Conservation (phyloP, 2,329 filamentous ascomycete genomes). For the Shiraia sp. region DNA sequence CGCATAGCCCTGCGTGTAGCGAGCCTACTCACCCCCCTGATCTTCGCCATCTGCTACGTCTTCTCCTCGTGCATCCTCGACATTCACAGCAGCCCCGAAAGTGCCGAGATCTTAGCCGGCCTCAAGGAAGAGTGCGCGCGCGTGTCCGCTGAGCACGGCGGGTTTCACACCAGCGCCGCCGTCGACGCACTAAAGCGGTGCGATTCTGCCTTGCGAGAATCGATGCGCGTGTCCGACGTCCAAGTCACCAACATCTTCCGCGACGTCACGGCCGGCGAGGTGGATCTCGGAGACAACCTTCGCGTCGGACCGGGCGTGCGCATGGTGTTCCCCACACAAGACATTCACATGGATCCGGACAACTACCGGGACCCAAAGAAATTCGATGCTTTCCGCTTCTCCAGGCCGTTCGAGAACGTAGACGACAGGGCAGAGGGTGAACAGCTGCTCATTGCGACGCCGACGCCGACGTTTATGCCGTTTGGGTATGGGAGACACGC, state of each 20-base stretch:
- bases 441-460: neutral
- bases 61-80: conserved; percentile 7
- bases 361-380: conserved; percentile 1
- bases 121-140: conserved; percentile 3
- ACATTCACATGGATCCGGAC: conserved; percentile 4
- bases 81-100: conserved; percentile 2
- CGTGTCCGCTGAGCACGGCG: conserved; percentile 1
- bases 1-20: conserved; percentile 3
- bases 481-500: conserved; percentile 12
- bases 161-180: conserved; percentile 1
- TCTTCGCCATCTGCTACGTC: conserved; percentile 4
- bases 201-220: conserved; percentile 8
- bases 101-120: conserved; percentile 1
- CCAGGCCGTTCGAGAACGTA: neutral
- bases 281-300: conserved; percentile 2
- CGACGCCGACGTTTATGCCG: conserved; percentile 4
- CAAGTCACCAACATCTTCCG: neutral
- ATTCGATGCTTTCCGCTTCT: conserved; percentile 11
- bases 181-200: conserved; percentile 3
- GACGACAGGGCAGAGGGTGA: neutral
- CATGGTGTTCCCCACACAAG: conserved; percentile 3
- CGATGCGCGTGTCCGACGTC: conserved; percentile 7
- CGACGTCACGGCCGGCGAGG: conserved; percentile 4
- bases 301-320: conserved; percentile 1
- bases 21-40: conserved; percentile 2